Evolutionary conservation across 2,329 filamentous ascomycete species (phyloP), one percentile per base, ranked within the genome.

Genomic region (Ambrosiella cleistominuta): DNA sequence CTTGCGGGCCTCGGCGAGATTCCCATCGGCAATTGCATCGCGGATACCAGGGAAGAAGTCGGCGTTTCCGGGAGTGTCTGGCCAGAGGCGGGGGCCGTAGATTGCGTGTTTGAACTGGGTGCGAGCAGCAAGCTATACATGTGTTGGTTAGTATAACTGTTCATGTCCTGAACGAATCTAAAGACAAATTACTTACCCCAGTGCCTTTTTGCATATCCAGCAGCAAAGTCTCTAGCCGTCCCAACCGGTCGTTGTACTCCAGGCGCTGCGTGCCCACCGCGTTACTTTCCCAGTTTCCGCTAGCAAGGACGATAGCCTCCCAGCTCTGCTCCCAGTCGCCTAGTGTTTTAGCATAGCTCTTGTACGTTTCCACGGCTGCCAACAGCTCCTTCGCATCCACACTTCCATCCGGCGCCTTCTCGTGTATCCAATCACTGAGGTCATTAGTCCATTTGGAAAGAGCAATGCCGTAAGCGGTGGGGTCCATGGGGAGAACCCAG

Each of bases 91-190:
- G 0, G 93, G 93, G 1, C 86, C 91, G 67, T 90, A 95, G 59
- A 98, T 72, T 66, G 94, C 78, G 70, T 96, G 93, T 69, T 94
- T 95, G 76, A 89, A 98, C 70, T 97, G 93, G 4, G 86, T 86
- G 63, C 91, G 83, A 64, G 88, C 88, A 44, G 87, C 86, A 3
- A 95, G 78, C 85, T 89, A 58, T 39, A 59, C 55, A 9, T 5
- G 1, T 12, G 38, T 60, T 55, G 58, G 63, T 66, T 55, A 65
- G 52, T 37, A 35, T 7, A 36, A 3, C 27, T n/a, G 9, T 17
- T 36, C 7, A 49, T 19, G 12, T 15, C 27, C 15, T 36, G 54
- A 55, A 50, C 57, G 13, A 19, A 3, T 42, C 6, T 54, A 37
- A 47, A 51, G 51, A 17, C 57, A 56, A 56, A 37, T 52, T 58